These are phyloP conservation scores for Quercus mongolica DNA, from an alignment of 306 rosid species.

Conservation along the genomic window DNA sequence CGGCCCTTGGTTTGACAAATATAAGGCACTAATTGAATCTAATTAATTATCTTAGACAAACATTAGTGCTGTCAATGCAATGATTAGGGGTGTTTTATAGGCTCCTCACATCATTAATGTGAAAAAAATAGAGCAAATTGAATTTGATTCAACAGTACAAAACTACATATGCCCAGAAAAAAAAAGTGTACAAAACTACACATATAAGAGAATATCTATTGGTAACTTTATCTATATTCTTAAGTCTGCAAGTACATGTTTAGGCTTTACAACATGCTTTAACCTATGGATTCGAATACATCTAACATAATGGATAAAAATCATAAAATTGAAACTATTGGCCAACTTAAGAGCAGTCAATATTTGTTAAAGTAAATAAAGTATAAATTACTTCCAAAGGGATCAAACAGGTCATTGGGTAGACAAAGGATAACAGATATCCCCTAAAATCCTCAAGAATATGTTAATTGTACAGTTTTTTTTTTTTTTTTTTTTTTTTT, in stretches of 20 bases:
- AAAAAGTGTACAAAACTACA: no score
- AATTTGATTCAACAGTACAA: no score
- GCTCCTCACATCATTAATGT: slow-evolving; percentile 16
- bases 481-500: background rate
- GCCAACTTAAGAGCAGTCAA: background rate
- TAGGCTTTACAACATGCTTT: no score
- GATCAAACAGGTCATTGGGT: no score
- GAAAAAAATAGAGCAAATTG: no score
- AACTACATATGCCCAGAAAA: no score
- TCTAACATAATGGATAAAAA: background rate
- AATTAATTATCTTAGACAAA: slow-evolving; percentile 28
- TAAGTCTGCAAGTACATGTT: no score
- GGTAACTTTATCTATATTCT: no score
- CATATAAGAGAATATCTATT: no score
- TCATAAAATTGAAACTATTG: slow-evolving; percentile 20
- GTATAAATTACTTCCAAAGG: no score
- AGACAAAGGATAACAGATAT: no score
- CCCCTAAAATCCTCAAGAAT: background rate
- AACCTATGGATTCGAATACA: no score
- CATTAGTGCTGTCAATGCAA: slow-evolving; percentile 15
- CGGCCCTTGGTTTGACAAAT: slow-evolving; percentile 49
- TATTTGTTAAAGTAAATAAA: background rate
- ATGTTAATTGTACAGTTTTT: background rate
- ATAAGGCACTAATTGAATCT: slow-evolving; percentile 6
- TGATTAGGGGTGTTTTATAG: slow-evolving; percentile 26